These are phyloP conservation scores for Plasmopara halstedii DNA, from an alignment of 352 stramenopile genomes.

Conservation along the genomic window DNA sequence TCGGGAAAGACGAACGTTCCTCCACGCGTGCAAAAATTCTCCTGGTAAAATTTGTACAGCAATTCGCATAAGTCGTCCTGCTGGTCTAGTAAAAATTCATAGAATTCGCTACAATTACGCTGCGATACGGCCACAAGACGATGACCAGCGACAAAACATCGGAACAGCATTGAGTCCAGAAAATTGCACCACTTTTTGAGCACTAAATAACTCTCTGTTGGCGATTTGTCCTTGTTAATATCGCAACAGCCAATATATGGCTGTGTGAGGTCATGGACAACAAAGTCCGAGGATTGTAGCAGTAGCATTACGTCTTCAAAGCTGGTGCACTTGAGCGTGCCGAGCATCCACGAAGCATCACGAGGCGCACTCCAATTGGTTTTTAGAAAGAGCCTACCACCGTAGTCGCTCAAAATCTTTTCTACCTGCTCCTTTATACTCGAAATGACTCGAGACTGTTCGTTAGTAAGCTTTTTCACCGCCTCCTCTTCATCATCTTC, in stretches of 20 bases:
- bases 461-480: constrained; percentile 15
- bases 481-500: constrained; percentile 20
- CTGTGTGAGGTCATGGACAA: constrained; percentile 87
- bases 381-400: constrained; percentile 82
- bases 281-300: constrained; percentile 82
- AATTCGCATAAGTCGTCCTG: constrained; percentile 59
- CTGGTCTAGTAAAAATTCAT: constrained; percentile 78
- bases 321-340: constrained; percentile 61
- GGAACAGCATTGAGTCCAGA: constrained; percentile 93
- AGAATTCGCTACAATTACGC: constrained; percentile 88
- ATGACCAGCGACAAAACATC: constrained; percentile 86
- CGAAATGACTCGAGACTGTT: constrained; percentile 21
- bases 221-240: constrained; percentile 3
- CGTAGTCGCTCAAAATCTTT: constrained; percentile 45
- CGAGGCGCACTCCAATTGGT: constrained; percentile 92
- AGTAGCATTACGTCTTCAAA: constrained; percentile 82
- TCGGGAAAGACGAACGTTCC: constrained; percentile 45
- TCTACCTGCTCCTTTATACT: constrained; percentile 56
- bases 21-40: constrained; percentile 27
- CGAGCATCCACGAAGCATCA: constrained; percentile 91
- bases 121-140: constrained; percentile 86
- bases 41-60: constrained; percentile 60
- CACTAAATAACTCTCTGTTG: constrained; percentile 60
- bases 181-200: constrained; percentile 95
- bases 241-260: constrained; percentile 64